phyloP scores from a whole-genome alignment of 1,284 basidiomycete species.

The Vanrija pseudolonga region DNA sequence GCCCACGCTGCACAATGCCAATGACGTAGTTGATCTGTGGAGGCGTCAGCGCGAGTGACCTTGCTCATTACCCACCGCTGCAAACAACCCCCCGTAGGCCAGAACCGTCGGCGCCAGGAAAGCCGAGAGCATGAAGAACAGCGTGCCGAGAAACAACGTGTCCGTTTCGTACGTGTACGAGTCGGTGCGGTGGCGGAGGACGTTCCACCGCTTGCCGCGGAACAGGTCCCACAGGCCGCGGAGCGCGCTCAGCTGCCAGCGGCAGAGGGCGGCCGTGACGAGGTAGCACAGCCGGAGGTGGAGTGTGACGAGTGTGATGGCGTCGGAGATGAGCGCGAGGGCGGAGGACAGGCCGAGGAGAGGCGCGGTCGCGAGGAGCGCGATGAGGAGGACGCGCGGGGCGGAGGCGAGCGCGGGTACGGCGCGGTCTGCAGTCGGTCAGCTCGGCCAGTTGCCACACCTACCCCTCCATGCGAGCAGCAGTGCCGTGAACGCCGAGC shows the following conservation, averaged over 20 bases:
- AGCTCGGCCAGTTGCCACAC: slow-evolving; percentile 28
- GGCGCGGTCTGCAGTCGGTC: slow-evolving; percentile 10
- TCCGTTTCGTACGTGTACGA: slow-evolving; percentile 89
- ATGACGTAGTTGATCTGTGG: slow-evolving; percentile 8
- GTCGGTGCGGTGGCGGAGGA: slow-evolving; percentile 72
- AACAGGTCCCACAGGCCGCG: slow-evolving; percentile 89
- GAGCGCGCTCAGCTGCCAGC: slow-evolving; percentile 60
- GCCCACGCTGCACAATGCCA: background rate
- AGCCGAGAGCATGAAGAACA: slow-evolving; percentile 85
- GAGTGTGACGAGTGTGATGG: slow-evolving; percentile 54
- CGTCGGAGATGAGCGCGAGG: slow-evolving; percentile 28
- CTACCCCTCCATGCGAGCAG: slow-evolving; percentile 66
- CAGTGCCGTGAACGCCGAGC: slow-evolving; percentile 62
- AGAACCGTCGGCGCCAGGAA: slow-evolving; percentile 89
- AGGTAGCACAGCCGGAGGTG: slow-evolving; percentile 73
- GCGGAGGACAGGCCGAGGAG: slow-evolving; percentile 31
- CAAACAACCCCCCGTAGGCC: slow-evolving; percentile 80
- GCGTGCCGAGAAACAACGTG: slow-evolving; percentile 88
- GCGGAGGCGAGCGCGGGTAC: slow-evolving; percentile 7
- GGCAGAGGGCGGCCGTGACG: slow-evolving; percentile 63
- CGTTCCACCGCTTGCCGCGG: slow-evolving; percentile 82
- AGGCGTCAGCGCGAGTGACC: background rate
- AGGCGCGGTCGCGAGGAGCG: slow-evolving; percentile 12
- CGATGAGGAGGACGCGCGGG: slow-evolving; percentile 3
- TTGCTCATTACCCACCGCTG: slow-evolving; percentile 56